Evolutionary conservation across 1,284 basidiomycete genomes (phyloP), one percentile per base, ranked within the genome.

Genomic region (Coniferiporia weirii): DNA sequence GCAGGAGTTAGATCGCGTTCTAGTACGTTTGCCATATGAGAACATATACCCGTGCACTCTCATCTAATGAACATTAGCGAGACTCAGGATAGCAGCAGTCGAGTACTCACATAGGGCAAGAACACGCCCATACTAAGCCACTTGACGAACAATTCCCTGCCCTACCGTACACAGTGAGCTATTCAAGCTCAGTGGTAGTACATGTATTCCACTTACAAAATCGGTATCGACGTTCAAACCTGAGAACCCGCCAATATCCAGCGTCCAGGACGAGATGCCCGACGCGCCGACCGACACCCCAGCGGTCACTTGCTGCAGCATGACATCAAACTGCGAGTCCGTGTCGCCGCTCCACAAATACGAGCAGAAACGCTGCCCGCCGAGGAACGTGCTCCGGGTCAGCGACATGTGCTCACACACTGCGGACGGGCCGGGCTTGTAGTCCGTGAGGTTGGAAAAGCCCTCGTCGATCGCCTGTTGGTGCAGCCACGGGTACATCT

Each of bases 291-390:
- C 68, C n/a, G 70, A 72, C 6, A 73, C 72, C 8, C 72, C 73
- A 4, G 70, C 66, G 13, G 74, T 75, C 32, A 76, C 68, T 63
- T 76, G 74, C 58, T 76, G 74, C 52, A 73, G 60, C 20, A 76
- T 52, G 20, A 73, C 72, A 56, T 73, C 72, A 56, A 73, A 74
- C 19, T 66, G 57, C 27, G 72, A 73, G 19, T 65, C 62, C 8
- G 74, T 76, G 63, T 76, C 74, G 4, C 74, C 74, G 59, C 72
- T 74, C 74, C 74, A 76, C 15, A 76, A 59, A 53, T 75, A 76
- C 44, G 73, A 74, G 65, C 74, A 76, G 65, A 75, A 76, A 4
- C 73, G 65, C 59, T 76, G 74, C 13, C 74, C 74, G 17, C 74
- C 74, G 17, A 69, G 66, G 58, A 74, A 76, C 8, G 74, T 75